Percentiles rank a stretch among this genome's conserved stretches.
Conservation (phyloP, 2,329 filamentous ascomycete genomes). For the Thielaviopsis musarum region DNA sequence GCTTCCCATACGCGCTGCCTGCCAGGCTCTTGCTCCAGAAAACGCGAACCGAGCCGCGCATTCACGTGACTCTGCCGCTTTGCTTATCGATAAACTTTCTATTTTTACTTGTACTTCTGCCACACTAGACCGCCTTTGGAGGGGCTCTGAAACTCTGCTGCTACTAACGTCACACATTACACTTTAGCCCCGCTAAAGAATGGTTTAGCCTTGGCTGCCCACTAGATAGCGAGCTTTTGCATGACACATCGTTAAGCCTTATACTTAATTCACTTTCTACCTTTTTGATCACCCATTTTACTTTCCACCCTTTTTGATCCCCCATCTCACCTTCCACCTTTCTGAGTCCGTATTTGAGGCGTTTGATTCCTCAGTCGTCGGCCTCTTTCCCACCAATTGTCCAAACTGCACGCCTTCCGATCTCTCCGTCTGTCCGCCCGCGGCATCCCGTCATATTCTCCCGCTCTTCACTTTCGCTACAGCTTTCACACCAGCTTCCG, state of each 20-base stretch:
- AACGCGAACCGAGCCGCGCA: background rate
- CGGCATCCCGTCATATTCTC: conserved; percentile 17
- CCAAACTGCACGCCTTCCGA: conserved; percentile 27
- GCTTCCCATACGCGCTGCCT: background rate
- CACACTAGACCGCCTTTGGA: conserved; percentile 9
- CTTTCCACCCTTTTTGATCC: background rate
- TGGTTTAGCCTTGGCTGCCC: background rate
- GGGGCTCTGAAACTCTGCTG: background rate
- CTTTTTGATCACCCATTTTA: background rate
- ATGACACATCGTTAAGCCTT: conserved; percentile 2
- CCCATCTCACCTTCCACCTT: background rate
- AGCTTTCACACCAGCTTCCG: conserved; percentile 19
- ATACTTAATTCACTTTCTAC: background rate
- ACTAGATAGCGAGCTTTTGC: background rate
- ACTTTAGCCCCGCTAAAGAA: conserved; percentile 4
- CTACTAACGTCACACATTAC: background rate
- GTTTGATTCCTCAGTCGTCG: conserved; percentile 26
- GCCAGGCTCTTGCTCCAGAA: background rate
- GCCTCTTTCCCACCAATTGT: conserved; percentile 20
- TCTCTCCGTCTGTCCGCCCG: conserved; percentile 22
- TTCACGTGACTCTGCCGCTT: conserved; percentile 2
- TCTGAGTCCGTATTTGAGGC: conserved; percentile 6
- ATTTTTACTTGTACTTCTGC: conserved; percentile 3
- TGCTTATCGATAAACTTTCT: background rate
- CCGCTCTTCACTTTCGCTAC: conserved; percentile 19